Base-by-base conservation (phyloP, 306 rosid species). In the Medicago ruthenica region DNA sequence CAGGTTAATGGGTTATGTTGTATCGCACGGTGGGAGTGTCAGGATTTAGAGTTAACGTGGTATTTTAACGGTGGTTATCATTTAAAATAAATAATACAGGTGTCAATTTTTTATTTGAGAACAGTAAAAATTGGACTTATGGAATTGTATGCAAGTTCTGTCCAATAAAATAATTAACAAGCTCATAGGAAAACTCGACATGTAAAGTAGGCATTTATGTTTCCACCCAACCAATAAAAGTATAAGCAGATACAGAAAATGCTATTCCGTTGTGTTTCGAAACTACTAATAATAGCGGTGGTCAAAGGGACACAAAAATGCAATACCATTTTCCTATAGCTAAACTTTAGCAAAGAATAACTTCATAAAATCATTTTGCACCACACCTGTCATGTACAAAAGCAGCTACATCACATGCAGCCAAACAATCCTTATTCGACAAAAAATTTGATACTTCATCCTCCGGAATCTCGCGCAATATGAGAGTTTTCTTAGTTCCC, bases 381-480 rank as follows among this genome's bases (percentile, higher is more conserved):
- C 59, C 79, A 31, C 76, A 94, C 98, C 95, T 81, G 84, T 89
- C 96, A 85, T 87, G 88, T 75, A 94, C 93, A 75, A 94, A 94
- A 72, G 83, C 88, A 80, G 97, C 97, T 64, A 88, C 97, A 71
- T 94, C 98, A 80, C 95, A 94, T 37, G 88, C 83, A 62, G 96
- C 95, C 82, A 94, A 85, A 85, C 80, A 91, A 71, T 92, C 90
- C 80, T 74, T 81, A 37, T 81, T 81, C 53, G 91, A 82, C 72
- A 94, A 84, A 76, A 78, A 61, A 18, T 34, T 57, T n/a, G 75
- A 80, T 6, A 86, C 83, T 81, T 76, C 83, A 57, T 88, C 93
- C 80, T 92, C 98, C 31, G 97, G 96, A 78, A 92, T 92, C 89
- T 94, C 97, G 9, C 86, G 81, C 87, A 94, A 70, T 73, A 94